Conservation (phyloP, 2,329 filamentous ascomycete genomes). For the Kalaharituber pfeilii region DNA sequence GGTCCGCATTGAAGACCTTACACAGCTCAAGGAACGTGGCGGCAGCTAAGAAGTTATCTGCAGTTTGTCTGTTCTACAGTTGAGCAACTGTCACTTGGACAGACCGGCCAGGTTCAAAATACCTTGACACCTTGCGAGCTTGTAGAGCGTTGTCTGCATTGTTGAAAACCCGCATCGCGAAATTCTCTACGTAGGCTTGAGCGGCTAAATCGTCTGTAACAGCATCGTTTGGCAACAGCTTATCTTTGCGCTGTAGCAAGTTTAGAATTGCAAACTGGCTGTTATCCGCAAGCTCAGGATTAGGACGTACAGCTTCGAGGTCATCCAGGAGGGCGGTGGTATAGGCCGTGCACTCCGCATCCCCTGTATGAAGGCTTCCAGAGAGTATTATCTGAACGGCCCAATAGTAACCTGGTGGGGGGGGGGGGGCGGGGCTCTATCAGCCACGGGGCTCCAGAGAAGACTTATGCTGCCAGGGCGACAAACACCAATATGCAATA, state of each 20-base stretch:
- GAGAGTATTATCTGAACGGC: slow-evolving; percentile 81
- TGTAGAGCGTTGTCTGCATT: slow-evolving; percentile 67
- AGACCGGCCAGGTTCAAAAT: no score
- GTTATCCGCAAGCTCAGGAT: no score
- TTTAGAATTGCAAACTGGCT: background rate
- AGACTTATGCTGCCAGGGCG: background rate
- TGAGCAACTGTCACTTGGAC: slow-evolving; percentile 1
- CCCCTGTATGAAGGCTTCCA: slow-evolving; percentile 58
- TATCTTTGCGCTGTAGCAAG: slow-evolving; percentile 18
- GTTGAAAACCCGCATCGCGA: slow-evolving; percentile 72
- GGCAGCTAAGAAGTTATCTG: slow-evolving; percentile 82
- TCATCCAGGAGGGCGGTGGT: slow-evolving; percentile 79
- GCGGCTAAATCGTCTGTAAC: slow-evolving; percentile 71
- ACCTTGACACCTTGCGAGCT: slow-evolving; percentile 70
- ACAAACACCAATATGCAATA: slow-evolving; percentile 86
- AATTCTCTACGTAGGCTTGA: slow-evolving; percentile 85
- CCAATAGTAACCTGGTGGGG: slow-evolving; percentile 59
- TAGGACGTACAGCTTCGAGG: slow-evolving; percentile 51
- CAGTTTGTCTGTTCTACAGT: slow-evolving; percentile 50
- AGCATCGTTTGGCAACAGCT: slow-evolving; percentile 51
- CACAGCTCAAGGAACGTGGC: slow-evolving; percentile 81
- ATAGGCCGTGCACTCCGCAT: slow-evolving; percentile 62
- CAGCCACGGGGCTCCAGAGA: slow-evolving; percentile 1
- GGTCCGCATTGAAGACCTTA: slow-evolving; percentile 62
- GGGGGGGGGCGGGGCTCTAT: slow-evolving; percentile 17